phyloP scores from a whole-genome alignment of 78 protist genomes.

The Dictyostelium brefeldianum region DNA sequence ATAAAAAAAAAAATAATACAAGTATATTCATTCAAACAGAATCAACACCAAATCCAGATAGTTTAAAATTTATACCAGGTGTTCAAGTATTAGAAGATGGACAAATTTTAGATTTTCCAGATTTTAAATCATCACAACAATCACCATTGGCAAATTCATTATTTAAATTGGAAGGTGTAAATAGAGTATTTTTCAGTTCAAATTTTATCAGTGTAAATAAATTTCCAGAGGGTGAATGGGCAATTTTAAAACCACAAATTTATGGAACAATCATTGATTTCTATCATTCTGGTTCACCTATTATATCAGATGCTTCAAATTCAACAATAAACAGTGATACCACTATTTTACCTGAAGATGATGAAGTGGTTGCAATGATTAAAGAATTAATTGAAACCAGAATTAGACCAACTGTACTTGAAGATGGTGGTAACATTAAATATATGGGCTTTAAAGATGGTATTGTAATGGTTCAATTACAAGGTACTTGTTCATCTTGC shows the following conservation, averaged over 20 bases:
- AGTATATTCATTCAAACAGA: conserved; percentile 84
- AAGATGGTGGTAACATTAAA: conserved; percentile 94
- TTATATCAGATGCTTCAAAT: conserved; percentile 56
- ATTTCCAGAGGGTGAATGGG: conserved; percentile 79
- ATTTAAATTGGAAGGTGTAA: conserved; percentile 88
- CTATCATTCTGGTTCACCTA: conserved; percentile 70
- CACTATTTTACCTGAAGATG: conserved; percentile 81
- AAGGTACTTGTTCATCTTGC: conserved; percentile 88
- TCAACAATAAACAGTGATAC: conserved; percentile 59
- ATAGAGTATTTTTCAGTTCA: conserved; percentile 85
- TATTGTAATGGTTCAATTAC: conserved; percentile 84
- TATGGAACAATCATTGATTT: conserved; percentile 85
- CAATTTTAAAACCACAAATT: conserved; percentile 78
- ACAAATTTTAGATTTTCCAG: conserved; percentile 67
- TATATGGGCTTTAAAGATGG: conserved; percentile 89
- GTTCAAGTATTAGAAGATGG: conserved; percentile 57
- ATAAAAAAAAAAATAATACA: neutral
- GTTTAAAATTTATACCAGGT: conserved; percentile 87
- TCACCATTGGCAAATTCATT: conserved; percentile 90
- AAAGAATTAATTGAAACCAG: conserved; percentile 92
- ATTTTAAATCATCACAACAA: conserved; percentile 58
- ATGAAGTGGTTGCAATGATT: conserved; percentile 89
- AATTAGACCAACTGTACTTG: conserved; percentile 92
- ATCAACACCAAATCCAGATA: conserved; percentile 87
- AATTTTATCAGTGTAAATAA: conserved; percentile 91